Evolutionary conservation across 495 filamentous ascomycete genomes (phyloP).

Genomic region (Hypoxylon crocopeplum): DNA sequence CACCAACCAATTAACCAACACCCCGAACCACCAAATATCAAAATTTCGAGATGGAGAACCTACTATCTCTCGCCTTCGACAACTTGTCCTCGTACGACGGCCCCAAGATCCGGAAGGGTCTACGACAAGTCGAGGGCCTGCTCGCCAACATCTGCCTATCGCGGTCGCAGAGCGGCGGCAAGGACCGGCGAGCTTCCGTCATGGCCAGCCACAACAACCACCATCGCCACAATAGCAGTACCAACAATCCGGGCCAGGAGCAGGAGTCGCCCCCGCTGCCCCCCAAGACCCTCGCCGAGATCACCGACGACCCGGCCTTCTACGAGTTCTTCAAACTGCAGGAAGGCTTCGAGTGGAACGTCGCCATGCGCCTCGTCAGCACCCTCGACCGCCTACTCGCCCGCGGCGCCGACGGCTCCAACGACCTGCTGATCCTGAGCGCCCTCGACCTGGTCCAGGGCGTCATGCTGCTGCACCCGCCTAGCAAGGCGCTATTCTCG

Average conservation of each 20-base stretch:
- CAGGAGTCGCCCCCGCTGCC: constrained; percentile 46
- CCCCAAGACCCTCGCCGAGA: constrained; percentile 68
- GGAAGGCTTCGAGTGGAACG: constrained; percentile 98
- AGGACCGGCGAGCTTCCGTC: constrained; percentile 78
- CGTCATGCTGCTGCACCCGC: constrained; percentile 88
- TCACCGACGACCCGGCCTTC: constrained; percentile 88
- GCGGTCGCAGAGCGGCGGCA: constrained; percentile 69
- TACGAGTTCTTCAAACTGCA: constrained; percentile 96
- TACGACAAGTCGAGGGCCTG: constrained; percentile 94
- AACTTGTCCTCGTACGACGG: constrained; percentile 94
- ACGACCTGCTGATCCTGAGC: constrained; percentile 87
- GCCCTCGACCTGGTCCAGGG: constrained; percentile 92
- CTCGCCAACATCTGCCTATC: constrained; percentile 95
- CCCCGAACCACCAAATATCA: neutral
- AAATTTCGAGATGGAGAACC: constrained; percentile 89
- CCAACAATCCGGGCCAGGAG: constrained; percentile 71
- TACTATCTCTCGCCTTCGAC: constrained; percentile 93
- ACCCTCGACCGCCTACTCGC: constrained; percentile 90
- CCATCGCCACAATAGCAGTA: no score
- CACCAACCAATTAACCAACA: neutral
- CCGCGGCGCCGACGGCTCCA: constrained; percentile 77
- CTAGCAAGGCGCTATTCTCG: constrained; percentile 84
- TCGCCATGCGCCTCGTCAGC: constrained; percentile 82
- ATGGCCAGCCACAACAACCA: constrained; percentile 59
- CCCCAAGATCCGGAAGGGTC: constrained; percentile 86